phyloP scores from a whole-genome alignment of 345 rosid genomes.

The Eutrema yunnanense region DNA sequence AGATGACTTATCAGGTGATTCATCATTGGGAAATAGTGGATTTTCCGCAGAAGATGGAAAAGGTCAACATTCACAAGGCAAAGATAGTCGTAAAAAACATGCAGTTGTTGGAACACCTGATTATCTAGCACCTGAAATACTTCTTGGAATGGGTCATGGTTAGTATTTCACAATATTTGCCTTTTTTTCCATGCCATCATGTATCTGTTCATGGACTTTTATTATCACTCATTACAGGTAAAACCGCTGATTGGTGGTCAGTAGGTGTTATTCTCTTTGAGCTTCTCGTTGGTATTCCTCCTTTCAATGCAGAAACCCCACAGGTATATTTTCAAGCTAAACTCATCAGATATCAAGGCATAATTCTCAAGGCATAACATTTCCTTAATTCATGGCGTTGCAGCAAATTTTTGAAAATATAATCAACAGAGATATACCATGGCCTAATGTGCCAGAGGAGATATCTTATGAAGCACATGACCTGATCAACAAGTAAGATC shows the following conservation, averaged over 20 bases:
- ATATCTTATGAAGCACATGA: slow-evolving; percentile 67
- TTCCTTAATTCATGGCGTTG: slow-evolving; percentile 11
- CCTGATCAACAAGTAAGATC: slow-evolving; percentile 79
- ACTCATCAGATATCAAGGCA: background rate
- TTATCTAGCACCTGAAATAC: slow-evolving; percentile 98
- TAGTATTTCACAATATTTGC: slow-evolving; percentile 13
- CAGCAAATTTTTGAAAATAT: slow-evolving; percentile 94
- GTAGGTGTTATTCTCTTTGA: slow-evolving; percentile 91
- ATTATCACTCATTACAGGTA: slow-evolving; percentile 41
- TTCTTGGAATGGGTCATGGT: slow-evolving; percentile 99
- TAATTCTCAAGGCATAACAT: background rate
- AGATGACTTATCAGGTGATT: slow-evolving; percentile 74
- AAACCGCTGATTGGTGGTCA: slow-evolving; percentile 99
- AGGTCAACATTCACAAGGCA: slow-evolving; percentile 33
- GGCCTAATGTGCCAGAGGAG: slow-evolving; percentile 88
- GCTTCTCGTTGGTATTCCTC: slow-evolving; percentile 88
- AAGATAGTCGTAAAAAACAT: slow-evolving; percentile 68
- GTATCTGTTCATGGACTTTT: slow-evolving; percentile 11
- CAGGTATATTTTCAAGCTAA: slow-evolving; percentile 43
- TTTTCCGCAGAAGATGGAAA: slow-evolving; percentile 52
- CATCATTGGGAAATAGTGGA: slow-evolving; percentile 51
- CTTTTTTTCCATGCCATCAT: background rate
- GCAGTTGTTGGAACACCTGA: slow-evolving; percentile 92
- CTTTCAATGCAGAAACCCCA: slow-evolving; percentile 89
- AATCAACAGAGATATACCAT: slow-evolving; percentile 82